Evolutionary conservation across 2,329 filamentous ascomycete genomes (phyloP).

Genomic region (Pezicula neosporulosa): DNA sequence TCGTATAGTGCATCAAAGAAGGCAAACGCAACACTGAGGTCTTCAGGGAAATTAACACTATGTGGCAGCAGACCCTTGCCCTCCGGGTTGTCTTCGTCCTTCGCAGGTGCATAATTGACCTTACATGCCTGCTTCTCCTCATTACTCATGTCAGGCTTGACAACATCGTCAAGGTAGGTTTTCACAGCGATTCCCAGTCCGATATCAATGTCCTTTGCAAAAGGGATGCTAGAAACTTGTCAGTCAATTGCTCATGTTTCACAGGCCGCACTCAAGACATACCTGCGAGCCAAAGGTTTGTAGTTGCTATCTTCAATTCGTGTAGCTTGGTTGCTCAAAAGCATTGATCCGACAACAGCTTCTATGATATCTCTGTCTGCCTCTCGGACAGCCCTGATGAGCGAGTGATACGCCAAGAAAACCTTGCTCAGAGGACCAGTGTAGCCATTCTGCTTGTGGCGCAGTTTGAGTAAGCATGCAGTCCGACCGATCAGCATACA

Average conservation of each 20-base stretch:
- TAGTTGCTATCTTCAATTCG: conserved; percentile 55
- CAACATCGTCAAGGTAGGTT: conserved; percentile 73
- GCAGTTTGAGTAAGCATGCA: conserved; percentile 76
- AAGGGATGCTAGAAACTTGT: conserved; percentile 52
- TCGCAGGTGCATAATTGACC: conserved; percentile 40
- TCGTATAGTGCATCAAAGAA: conserved; percentile 56
- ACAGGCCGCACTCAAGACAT: conserved; percentile 28
- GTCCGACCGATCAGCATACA: conserved; percentile 83
- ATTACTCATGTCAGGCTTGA: conserved; percentile 49
- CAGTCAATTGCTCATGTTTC: not conserved
- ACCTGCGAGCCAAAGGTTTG: conserved; percentile 70
- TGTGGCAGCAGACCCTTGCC: conserved; percentile 48
- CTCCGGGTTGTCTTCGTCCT: conserved; percentile 16
- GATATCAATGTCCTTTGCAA: conserved; percentile 67
- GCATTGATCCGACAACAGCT: conserved; percentile 74
- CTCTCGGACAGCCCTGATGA: conserved; percentile 75
- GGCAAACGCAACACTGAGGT: conserved; percentile 52
- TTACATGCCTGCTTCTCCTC: conserved; percentile 43
- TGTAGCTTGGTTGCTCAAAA: conserved; percentile 75
- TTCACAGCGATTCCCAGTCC: conserved; percentile 77
- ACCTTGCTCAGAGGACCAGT: conserved; percentile 92
- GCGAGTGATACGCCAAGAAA: conserved; percentile 79
- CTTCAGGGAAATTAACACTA: conserved; percentile 55
- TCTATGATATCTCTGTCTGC: conserved; percentile 81
- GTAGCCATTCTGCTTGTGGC: conserved; percentile 84